A percentile compares a stretch with the other conserved stretches of the same genome.
phyloP scores from a whole-genome alignment of 164 flowering plant genomes.

The Litsea cubeba region DNA sequence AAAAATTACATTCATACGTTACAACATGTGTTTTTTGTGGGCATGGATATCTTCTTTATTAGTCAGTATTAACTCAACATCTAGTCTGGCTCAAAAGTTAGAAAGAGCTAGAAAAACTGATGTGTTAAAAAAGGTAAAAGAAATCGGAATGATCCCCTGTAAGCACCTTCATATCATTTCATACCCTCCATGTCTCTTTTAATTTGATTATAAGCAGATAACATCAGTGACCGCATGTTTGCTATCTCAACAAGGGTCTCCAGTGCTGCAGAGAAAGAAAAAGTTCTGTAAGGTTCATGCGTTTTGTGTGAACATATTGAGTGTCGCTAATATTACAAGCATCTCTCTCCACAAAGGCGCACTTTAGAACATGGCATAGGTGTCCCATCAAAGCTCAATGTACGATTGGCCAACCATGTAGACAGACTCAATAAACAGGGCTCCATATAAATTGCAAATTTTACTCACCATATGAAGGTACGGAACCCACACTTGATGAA shows the following conservation, averaged over 20 bases:
- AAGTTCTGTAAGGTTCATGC: background rate
- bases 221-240: constrained; percentile 56
- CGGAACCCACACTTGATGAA: background rate
- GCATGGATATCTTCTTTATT: background rate
- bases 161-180: background rate
- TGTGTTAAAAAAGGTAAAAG: background rate
- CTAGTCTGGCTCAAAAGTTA: background rate
- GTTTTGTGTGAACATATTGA: background rate
- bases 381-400: background rate
- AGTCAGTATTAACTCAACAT: background rate
- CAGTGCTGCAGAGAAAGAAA: constrained; percentile 45
- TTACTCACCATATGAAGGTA: background rate
- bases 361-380: background rate
- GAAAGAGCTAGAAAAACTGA: background rate
- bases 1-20: background rate
- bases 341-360: background rate
- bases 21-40: background rate
- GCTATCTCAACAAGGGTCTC: constrained; percentile 67
- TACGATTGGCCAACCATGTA: background rate
- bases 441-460: background rate
- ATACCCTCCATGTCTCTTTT: constrained; percentile 25
- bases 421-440: too few species aligned
- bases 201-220: constrained; percentile 46
- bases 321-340: background rate
- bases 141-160: background rate